phyloP scores from a whole-genome alignment of 176 grass and related monocot species.

The Cenchrus purpureus region DNA sequence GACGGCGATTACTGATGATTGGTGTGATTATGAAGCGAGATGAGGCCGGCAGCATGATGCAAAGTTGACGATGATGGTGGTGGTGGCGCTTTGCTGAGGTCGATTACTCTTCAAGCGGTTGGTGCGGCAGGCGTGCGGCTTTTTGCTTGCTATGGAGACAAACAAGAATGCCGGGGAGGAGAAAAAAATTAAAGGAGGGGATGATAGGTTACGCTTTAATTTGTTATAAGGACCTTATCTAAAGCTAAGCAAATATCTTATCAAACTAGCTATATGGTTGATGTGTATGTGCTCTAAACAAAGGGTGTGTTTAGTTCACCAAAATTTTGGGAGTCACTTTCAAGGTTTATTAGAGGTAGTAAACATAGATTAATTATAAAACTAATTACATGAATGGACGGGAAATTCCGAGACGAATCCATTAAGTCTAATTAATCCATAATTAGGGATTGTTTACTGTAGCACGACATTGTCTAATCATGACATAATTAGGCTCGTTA shows the following conservation, averaged over 20 bases:
- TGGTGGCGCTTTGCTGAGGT: neutral
- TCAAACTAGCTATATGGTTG: constrained; percentile 4
- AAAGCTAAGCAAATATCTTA: constrained; percentile 15
- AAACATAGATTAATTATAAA: no score
- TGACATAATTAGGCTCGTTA: no score
- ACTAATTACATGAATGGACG: no score
- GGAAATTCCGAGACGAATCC: no score
- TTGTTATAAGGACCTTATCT: constrained; percentile 26
- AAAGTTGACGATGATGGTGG: constrained; percentile 25
- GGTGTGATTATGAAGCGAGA: constrained; percentile 28
- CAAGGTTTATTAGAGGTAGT: no score
- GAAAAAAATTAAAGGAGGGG: neutral
- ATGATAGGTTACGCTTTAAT: neutral
- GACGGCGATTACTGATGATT: constrained; percentile 29
- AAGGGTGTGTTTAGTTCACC: no score
- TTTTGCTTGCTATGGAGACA: constrained; percentile 17
- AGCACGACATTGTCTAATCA: no score
- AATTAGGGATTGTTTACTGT: no score
- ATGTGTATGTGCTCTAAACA: neutral
- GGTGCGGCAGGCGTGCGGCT: constrained; percentile 39
- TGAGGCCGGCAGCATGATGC: constrained; percentile 42
- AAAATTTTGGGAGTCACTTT: no score
- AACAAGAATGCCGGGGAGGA: constrained; percentile 3
- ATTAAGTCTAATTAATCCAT: no score
- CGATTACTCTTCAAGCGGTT: constrained; percentile 35